Percentiles rank a stretch among this genome's conserved stretches.
Conservation (phyloP, 2,329 filamentous ascomycete species). For the Colletotrichum godetiae region DNA sequence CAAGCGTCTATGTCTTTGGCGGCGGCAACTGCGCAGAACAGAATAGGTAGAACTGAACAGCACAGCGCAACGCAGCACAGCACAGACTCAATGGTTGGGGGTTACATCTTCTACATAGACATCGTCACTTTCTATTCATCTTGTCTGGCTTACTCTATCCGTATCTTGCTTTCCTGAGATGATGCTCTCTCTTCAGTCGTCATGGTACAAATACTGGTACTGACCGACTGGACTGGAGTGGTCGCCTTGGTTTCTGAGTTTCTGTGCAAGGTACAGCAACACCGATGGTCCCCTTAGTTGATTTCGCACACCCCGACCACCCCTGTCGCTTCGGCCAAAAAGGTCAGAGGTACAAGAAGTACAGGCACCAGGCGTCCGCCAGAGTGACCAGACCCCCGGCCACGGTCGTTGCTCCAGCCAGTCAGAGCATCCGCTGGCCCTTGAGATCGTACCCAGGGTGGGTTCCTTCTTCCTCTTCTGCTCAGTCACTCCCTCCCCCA, state of each 20-base stretch:
- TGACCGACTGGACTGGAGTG: conserved; percentile 6
- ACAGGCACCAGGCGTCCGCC: conserved; percentile 13
- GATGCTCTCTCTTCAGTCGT: not conserved
- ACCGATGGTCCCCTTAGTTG: conserved; percentile 6
- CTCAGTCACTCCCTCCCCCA: conserved; percentile 6
- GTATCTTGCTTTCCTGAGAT: not conserved
- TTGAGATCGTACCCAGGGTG: conserved; percentile 26
- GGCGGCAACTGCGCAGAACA: not conserved
- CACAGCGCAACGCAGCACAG: not conserved
- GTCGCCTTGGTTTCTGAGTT: conserved; percentile 4
- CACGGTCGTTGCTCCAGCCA: conserved; percentile 20
- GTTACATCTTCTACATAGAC: not conserved
- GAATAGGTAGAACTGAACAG: not conserved
- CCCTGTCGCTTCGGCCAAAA: conserved; percentile 20
- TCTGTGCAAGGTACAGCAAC: not conserved
- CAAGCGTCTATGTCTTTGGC: not conserved
- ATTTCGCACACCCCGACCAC: conserved; percentile 9
- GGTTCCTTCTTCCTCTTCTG: conserved; percentile 29
- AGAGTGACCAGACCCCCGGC: conserved; percentile 15
- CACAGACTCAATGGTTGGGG: not conserved
- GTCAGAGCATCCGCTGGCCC: conserved; percentile 28
- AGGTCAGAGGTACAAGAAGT: conserved; percentile 24
- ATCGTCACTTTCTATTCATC: not conserved
- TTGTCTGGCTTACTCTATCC: not conserved
- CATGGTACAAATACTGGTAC: too few relatives aligned